phyloP scores from a whole-genome alignment of 345 rosid species.

The Anacardium occidentale region DNA sequence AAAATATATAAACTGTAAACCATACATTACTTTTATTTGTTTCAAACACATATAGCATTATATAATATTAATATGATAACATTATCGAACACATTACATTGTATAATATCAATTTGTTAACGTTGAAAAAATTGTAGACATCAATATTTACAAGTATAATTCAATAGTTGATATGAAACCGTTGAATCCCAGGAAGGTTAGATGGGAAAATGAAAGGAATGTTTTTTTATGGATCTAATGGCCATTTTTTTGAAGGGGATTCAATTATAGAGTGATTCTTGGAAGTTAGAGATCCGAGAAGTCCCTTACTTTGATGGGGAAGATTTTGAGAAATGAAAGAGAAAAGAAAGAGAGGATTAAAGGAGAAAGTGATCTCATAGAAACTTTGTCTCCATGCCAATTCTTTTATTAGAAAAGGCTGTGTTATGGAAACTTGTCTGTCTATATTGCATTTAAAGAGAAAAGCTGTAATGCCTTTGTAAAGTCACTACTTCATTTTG shows the following conservation, averaged over 20 bases:
- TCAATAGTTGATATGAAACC: too few species aligned
- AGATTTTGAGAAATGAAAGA: conserved; percentile 16
- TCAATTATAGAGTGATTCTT: conserved; percentile 50
- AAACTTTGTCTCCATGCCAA: conserved; percentile 59
- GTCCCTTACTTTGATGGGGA: conserved; percentile 62
- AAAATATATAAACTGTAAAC: too few species aligned
- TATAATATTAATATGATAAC: too few species aligned
- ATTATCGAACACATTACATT: too few species aligned
- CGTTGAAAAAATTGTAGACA: too few species aligned
- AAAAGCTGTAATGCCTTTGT: conserved; percentile 36
- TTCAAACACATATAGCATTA: too few species aligned
- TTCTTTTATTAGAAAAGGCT: conserved; percentile 18
- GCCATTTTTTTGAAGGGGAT: conserved; percentile 15
- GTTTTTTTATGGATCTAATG: conserved; percentile 46
- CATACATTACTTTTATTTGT: too few species aligned
- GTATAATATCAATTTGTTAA: too few species aligned
- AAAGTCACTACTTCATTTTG: conserved; percentile 38
- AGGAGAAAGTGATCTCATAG: conserved; percentile 31
- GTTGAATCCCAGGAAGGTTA: not conserved
- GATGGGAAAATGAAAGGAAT: conserved; percentile 11
- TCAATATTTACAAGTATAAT: too few species aligned
- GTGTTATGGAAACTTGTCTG: conserved; percentile 18
- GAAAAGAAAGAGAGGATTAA: conserved; percentile 27
- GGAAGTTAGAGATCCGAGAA: conserved; percentile 54
- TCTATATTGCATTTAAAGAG: conserved; percentile 26